Evolutionary conservation across 306 rosid genomes (phyloP), one percentile per base, ranked within the genome.

Genomic region (Vigna reflexopilosa): DNA sequence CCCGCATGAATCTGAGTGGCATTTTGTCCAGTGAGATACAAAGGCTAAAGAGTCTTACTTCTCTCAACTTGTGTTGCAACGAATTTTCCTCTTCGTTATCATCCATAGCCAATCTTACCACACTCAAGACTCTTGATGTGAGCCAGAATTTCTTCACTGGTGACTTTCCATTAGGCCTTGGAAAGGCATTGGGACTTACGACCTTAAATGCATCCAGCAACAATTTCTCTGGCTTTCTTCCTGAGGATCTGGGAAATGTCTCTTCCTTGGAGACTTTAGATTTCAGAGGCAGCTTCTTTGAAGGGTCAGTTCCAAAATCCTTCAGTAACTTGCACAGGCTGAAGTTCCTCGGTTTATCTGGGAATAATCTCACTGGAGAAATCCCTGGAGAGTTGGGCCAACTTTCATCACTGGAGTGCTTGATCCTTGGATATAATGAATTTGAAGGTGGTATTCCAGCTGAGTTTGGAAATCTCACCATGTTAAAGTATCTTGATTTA

Each of bases 301-400:
- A 80, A 84, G 98, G 98, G 16, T 61, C 87, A 16, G 69, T 95
- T 85, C 98, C 98, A 0, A 85, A 80, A 79, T 75, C 92, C 9
- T 80, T 88, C 30, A 61, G 78, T 64, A 85, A 83, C 52, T 73
- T 92, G 87, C 85, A 73, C 72, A 95, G 85, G 85, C 77, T 95
- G 79, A 92, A 87, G 88, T 95, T 88, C 85, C 96, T 95, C 66
- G 98, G 98, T 48, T 89, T 95, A 38, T 91, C 97, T 4, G 98
- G 98, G 70, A 95, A 95, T 61, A 92, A 91, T 51, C 90, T 95
- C 83, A 86, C 97, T 1, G 98, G 97, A 4, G 48, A 69, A 67
- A 87, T 95, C 67, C 97, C 97, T 3, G 51, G 81, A 22, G 97
- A 88, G 79, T 72, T 95, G 8, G 98, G 98, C 16, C 75, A 84